Percentiles rank a stretch among this genome's conserved stretches.
Conservation (phyloP, 495 filamentous ascomycete genomes). For the Podospora fimiseda region DNA sequence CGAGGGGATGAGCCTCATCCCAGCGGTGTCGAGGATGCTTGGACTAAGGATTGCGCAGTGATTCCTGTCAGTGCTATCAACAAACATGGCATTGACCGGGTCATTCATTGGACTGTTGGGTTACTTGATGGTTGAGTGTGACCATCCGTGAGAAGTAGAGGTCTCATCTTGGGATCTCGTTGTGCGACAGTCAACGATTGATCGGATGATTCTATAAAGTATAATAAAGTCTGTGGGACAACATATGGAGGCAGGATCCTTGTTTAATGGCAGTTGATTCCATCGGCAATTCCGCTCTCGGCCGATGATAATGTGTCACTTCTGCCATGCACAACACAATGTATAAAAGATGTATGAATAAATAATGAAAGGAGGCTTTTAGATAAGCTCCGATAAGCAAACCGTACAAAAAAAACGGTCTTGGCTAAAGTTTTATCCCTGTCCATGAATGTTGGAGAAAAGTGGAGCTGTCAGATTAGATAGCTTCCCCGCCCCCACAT, state of each 20-base stretch:
- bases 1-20: slow-evolving; percentile 59
- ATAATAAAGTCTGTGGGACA: too few species aligned
- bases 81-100: slow-evolving; percentile 71
- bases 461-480: slow-evolving; percentile 10
- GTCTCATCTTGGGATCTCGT: neutral
- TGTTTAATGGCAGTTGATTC: too few species aligned
- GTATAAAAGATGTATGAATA: neutral
- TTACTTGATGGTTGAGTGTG: slow-evolving; percentile 51
- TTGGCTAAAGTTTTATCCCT: neutral
- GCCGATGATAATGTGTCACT: too few species aligned
- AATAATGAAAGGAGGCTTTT: neutral
- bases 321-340: neutral
- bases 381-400: too few species aligned
- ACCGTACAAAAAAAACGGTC: too few species aligned
- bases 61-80: slow-evolving; percentile 87
- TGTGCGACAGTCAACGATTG: neutral
- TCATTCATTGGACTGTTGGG: slow-evolving; percentile 70
- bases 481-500: slow-evolving; percentile 20
- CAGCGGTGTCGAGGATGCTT: slow-evolving; percentile 57
- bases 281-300: too few species aligned
- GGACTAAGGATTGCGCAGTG: slow-evolving; percentile 57
- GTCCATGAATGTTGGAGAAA: neutral
- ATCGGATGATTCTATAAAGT: neutral
- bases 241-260: too few species aligned
- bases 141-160: neutral